These are phyloP conservation scores for Beta macrorhiza DNA, from an alignment of 179 eudicot species.

Conservation along the genomic window DNA sequence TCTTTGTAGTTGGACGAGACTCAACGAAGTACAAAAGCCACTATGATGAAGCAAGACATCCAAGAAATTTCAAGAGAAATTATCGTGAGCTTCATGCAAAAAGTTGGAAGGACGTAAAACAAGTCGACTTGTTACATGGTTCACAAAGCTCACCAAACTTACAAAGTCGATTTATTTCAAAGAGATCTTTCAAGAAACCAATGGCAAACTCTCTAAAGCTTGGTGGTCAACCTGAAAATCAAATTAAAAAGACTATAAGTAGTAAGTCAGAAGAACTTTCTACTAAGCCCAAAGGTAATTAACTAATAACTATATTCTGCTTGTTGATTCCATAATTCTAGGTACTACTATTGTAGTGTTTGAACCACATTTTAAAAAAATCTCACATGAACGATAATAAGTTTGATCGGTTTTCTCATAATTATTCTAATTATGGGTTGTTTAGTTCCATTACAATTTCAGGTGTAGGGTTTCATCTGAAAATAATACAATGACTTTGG, in stretches of 20 bases:
- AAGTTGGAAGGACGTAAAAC: not conserved
- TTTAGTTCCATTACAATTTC: no score
- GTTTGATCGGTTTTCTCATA: no score
- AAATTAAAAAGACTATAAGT: not conserved
- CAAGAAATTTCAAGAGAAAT: conserved; percentile 2
- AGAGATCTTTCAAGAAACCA: not conserved
- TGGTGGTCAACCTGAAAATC: not conserved
- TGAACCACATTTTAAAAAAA: not conserved
- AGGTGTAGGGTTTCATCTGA: no score
- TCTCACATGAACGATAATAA: no score
- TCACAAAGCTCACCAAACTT: not conserved
- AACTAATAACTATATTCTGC: not conserved
- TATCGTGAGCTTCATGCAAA: conserved; percentile 1
- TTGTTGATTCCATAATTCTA: not conserved
- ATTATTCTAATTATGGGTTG: no score
- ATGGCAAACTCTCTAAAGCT: not conserved
- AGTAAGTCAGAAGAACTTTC: not conserved
- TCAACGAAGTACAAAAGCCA: not conserved
- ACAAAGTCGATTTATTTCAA: not conserved
- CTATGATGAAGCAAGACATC: conserved; percentile 2
- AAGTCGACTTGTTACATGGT: not conserved
- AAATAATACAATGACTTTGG: no score
- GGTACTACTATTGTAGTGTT: not conserved
- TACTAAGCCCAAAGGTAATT: conserved; percentile 1
- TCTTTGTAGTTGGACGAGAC: conserved; percentile 7